These are phyloP conservation scores for Dothidotthia symphoricarpi DNA, from an alignment of 2,329 filamentous ascomycete genomes.

Conservation along the genomic window DNA sequence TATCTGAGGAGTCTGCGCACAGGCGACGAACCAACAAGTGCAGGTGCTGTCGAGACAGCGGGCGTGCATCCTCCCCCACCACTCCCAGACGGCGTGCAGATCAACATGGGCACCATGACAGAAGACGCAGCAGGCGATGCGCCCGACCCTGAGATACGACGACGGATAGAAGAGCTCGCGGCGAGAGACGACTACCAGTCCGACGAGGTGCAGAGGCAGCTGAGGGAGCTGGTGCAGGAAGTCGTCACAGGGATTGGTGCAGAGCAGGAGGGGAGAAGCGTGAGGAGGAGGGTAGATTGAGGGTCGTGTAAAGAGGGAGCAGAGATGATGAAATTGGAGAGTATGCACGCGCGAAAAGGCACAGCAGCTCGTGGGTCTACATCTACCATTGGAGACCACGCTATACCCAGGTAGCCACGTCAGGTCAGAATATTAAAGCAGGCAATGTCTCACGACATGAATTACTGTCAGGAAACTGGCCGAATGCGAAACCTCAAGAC, in stretches of 20 bases:
- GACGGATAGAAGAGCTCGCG: conserved; percentile 86
- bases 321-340: no score
- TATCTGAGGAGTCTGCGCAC: conserved; percentile 57
- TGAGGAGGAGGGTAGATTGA: conserved; percentile 41
- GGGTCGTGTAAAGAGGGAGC: neutral
- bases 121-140: conserved; percentile 54
- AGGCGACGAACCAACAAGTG: conserved; percentile 26
- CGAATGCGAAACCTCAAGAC: no score
- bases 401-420: no score
- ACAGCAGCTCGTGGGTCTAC: no score
- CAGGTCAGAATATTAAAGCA: no score
- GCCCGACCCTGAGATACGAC: conserved; percentile 77
- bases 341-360: no score
- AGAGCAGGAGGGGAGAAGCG: conserved; percentile 57
- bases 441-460: no score
- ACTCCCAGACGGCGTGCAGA: conserved; percentile 71
- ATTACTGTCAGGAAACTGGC: no score
- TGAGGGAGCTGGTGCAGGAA: conserved; percentile 77
- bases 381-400: no score
- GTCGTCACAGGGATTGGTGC: conserved; percentile 68
- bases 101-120: conserved; percentile 76
- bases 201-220: conserved; percentile 72
- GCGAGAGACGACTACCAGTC: conserved; percentile 79
- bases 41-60: conserved; percentile 17
- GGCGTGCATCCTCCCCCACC: conserved; percentile 53